These are phyloP conservation scores for Trichophaea hybrida DNA, from an alignment of 2,329 filamentous ascomycete species.

Conservation along the genomic window DNA sequence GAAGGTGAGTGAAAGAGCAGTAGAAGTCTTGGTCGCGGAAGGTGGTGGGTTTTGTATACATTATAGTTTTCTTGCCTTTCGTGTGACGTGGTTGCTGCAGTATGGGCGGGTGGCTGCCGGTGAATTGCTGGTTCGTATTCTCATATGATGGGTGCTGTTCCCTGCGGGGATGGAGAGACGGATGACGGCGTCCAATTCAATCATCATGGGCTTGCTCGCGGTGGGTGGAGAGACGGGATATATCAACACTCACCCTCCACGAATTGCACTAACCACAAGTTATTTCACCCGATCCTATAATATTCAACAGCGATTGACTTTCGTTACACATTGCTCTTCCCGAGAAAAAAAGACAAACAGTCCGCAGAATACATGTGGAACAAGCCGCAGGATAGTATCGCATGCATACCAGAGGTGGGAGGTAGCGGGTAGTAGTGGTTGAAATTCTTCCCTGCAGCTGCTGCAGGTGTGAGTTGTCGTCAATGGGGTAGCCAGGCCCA, in stretches of 20 bases:
- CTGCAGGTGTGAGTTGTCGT: background rate
- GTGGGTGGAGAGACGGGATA: background rate
- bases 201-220: background rate
- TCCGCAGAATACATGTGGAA: too few species aligned
- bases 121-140: too few species aligned
- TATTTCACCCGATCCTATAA: background rate
- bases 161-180: background rate
- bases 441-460: background rate
- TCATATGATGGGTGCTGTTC: background rate
- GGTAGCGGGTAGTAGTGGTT: background rate
- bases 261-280: background rate
- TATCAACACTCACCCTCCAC: background rate
- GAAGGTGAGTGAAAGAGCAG: constrained; percentile 16
- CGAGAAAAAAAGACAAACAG: too few species aligned
- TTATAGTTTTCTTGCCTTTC: background rate
- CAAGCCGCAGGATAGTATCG: background rate
- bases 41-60: background rate
- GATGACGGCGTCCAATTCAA: background rate
- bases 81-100: background rate
- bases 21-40: constrained; percentile 18
- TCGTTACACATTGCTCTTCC: background rate
- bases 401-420: background rate
- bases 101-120: background rate
- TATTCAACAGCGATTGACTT: background rate
- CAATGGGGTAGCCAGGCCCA: background rate